phyloP scores from a whole-genome alignment of 306 rosid genomes.

The Castanea sativa region DNA sequence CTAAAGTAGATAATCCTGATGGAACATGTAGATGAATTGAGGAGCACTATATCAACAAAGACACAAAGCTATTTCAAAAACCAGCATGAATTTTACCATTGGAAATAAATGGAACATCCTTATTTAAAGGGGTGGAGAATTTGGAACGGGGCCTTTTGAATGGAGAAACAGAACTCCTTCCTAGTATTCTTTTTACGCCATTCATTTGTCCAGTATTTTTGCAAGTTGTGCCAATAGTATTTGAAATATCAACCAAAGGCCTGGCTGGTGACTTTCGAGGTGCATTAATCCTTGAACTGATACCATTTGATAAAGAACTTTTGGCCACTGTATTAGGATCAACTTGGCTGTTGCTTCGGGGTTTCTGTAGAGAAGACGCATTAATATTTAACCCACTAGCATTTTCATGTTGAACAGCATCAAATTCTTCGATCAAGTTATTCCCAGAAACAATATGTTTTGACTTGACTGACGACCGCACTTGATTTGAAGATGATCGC shows the following conservation, averaged over 20 bases:
- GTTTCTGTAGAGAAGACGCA: slow-evolving; percentile 34
- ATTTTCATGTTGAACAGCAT: slow-evolving; percentile 56
- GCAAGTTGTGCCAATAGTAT: slow-evolving; percentile 34
- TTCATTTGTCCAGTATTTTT: slow-evolving; percentile 27
- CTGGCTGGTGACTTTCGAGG: slow-evolving; percentile 34
- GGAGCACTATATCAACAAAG: slow-evolving; percentile 23
- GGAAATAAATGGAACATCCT: slow-evolving; percentile 29
- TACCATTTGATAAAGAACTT: slow-evolving; percentile 33
- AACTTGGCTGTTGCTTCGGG: slow-evolving; percentile 18
- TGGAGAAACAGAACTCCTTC: slow-evolving; percentile 57
- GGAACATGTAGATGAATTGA: slow-evolving; percentile 28
- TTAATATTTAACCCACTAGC: slow-evolving; percentile 25
- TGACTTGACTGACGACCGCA: slow-evolving; percentile 38
- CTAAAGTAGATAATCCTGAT: slow-evolving; percentile 55
- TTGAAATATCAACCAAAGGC: slow-evolving; percentile 66
- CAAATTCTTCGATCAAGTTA: slow-evolving; percentile 64
- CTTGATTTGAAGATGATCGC: slow-evolving; percentile 31
- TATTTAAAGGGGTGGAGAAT: slow-evolving; percentile 44
- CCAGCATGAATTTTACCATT: slow-evolving; percentile 42
- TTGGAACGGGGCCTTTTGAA: slow-evolving; percentile 84
- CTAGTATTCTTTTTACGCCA: slow-evolving; percentile 56
- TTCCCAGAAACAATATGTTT: slow-evolving; percentile 38
- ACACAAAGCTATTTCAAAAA: background rate
- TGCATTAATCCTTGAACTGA: slow-evolving; percentile 33
- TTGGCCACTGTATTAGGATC: slow-evolving; percentile 10